A percentile compares a stretch with the other conserved stretches of the same genome.
These are phyloP conservation scores for Smallanthus sonchifolius DNA, from an alignment of 129 eudicot species.

Conservation along the genomic window DNA sequence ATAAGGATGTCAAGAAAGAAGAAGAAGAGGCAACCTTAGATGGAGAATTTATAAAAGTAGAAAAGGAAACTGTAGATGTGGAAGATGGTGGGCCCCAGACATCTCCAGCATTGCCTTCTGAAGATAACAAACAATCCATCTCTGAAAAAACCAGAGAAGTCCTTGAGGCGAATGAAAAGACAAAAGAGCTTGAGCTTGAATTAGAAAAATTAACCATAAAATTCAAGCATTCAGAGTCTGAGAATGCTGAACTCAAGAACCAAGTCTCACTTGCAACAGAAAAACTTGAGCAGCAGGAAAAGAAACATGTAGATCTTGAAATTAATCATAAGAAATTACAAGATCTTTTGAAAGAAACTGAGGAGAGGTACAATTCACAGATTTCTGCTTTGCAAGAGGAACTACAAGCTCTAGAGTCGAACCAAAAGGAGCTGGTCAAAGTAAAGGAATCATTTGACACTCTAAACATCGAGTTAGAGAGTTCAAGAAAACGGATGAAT, in stretches of 20 bases:
- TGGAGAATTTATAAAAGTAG: conserved; percentile 89
- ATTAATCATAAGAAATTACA: conserved; percentile 49
- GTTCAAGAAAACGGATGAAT: conserved; percentile 56
- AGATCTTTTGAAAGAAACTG: conserved; percentile 46
- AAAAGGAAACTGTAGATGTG: conserved; percentile 51
- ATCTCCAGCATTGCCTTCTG: conserved; percentile 22
- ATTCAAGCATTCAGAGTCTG: conserved; percentile 65
- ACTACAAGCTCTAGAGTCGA: conserved; percentile 56
- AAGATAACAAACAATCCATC: conserved; percentile 28
- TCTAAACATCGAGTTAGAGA: conserved; percentile 61
- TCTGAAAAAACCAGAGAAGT: conserved; percentile 56
- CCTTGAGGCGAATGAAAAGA: conserved; percentile 67
- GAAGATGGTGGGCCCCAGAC: conserved; percentile 29
- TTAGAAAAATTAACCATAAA: conserved; percentile 48
- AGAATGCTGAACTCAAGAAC: conserved; percentile 51
- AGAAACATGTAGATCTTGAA: conserved; percentile 61
- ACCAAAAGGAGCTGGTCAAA: conserved; percentile 55
- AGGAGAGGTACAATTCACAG: conserved; percentile 51
- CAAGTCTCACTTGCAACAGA: conserved; percentile 51
- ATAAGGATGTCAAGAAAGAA: conserved; percentile 49
- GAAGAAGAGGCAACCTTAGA: conserved; percentile 57
- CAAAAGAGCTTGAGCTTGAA: conserved; percentile 66
- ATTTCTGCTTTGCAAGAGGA: conserved; percentile 61
- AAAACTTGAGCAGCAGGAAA: conserved; percentile 48
- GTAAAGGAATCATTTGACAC: conserved; percentile 65